Percentiles rank a stretch among this genome's conserved stretches.
These are phyloP conservation scores for Phytophthora parvispora DNA, from an alignment of 352 stramenopile species.

Conservation along the genomic window DNA sequence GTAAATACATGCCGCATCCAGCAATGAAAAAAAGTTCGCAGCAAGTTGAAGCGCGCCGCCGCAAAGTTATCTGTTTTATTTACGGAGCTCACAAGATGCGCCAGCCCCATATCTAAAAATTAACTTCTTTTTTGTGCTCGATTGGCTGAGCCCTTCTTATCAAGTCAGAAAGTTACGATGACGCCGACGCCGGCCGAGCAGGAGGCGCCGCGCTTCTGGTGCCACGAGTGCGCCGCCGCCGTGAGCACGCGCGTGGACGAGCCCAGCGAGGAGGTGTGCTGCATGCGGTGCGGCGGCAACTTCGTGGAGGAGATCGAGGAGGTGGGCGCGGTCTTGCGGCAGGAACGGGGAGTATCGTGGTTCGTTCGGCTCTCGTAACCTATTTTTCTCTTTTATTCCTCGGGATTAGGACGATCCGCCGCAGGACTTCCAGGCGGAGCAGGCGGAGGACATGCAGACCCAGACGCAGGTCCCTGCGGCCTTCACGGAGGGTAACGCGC, in stretches of 20 bases:
- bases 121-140: constrained; percentile 16
- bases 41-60: constrained; percentile 15
- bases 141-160: constrained; percentile 21
- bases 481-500: not conserved
- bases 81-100: not conserved
- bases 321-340: constrained; percentile 39
- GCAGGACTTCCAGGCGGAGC: constrained; percentile 56
- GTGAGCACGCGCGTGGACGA: constrained; percentile 72
- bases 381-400: constrained; percentile 1
- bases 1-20: constrained; percentile 16
- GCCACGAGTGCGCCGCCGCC: constrained; percentile 75
- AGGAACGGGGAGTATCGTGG: too few relatives aligned
- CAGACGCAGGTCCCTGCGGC: constrained; percentile 17
- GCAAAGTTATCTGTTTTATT: not conserved
- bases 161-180: constrained; percentile 32
- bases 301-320: constrained; percentile 91
- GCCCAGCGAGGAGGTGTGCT: constrained; percentile 76
- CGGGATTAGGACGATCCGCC: constrained; percentile 69
- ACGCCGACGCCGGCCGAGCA: constrained; percentile 23
- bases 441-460: constrained; percentile 29
- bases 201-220: constrained; percentile 73
- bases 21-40: not conserved
- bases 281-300: constrained; percentile 73
- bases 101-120: not conserved
- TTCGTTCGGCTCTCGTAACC: constrained; percentile 1